phyloP scores from a whole-genome alignment of 257 asterid species.

The Ligustrum vulgare region DNA sequence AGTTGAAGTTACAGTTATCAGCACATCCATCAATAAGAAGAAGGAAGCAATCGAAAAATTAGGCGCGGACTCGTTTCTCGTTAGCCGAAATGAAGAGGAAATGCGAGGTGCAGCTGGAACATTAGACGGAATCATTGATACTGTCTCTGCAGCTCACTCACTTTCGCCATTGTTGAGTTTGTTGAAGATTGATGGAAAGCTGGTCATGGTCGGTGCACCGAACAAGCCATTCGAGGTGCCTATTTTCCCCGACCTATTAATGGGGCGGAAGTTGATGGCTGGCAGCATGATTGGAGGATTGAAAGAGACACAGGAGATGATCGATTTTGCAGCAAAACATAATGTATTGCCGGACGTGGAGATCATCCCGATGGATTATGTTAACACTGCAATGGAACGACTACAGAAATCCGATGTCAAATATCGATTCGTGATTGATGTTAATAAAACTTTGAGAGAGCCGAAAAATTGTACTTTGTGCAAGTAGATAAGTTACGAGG shows the following conservation, averaged over 20 bases:
- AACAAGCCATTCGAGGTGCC: constrained; percentile 22
- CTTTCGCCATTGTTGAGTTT: constrained; percentile 29
- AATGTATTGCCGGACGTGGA: constrained; percentile 35
- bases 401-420: constrained; percentile 36
- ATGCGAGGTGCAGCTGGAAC: too few relatives aligned
- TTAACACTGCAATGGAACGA: constrained; percentile 40
- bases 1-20: constrained; percentile 9
- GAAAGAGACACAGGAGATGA: constrained; percentile 50
- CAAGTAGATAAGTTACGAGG: too few relatives aligned
- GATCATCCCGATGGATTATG: constrained; percentile 33
- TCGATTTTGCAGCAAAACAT: constrained; percentile 37
- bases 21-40: constrained; percentile 13
- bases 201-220: constrained; percentile 38
- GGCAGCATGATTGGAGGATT: constrained; percentile 46
- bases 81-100: too few relatives aligned
- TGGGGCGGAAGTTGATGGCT: constrained; percentile 29
- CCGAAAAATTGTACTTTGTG: not conserved
- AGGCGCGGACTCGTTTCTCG: too few relatives aligned
- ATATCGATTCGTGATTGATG: constrained; percentile 48
- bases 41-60: not conserved
- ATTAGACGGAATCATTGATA: constrained; percentile 8
- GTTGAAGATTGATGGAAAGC: constrained; percentile 41
- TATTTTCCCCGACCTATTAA: not conserved
- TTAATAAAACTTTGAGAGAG: constrained; percentile 31
- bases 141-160: constrained; percentile 35